Percentiles rank a stretch among this genome's conserved stretches.
phyloP scores from a whole-genome alignment of 352 stramenopile species.

The Pythium biforme region DNA sequence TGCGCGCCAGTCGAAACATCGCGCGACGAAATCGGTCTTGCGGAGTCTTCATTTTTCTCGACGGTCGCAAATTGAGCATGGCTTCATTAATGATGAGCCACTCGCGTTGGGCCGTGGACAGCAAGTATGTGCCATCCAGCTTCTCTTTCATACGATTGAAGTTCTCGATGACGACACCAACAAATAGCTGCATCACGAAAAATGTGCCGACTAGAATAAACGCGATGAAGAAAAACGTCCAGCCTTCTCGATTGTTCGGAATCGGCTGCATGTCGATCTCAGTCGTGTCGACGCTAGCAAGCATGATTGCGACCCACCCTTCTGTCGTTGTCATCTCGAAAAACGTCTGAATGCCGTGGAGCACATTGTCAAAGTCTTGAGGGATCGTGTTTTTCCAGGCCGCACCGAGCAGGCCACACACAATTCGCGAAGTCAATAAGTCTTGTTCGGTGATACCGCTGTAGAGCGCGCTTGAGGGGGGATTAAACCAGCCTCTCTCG shows the following conservation, averaged over 20 bases:
- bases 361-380: constrained; percentile 84
- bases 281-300: constrained; percentile 80
- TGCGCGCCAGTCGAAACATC: constrained; percentile 41
- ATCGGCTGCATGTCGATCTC: constrained; percentile 92
- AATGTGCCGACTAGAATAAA: constrained; percentile 91
- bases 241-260: constrained; percentile 62
- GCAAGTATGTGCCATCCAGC: constrained; percentile 58
- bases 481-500: constrained; percentile 44
- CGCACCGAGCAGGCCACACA: constrained; percentile 45
- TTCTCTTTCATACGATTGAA: constrained; percentile 85
- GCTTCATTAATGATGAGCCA: constrained; percentile 68
- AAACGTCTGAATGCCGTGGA: constrained; percentile 61
- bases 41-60: constrained; percentile 43
- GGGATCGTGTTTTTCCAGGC: constrained; percentile 47
- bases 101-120: constrained; percentile 69
- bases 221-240: constrained; percentile 85
- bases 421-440: constrained; percentile 39
- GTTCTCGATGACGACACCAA: constrained; percentile 93
- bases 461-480: constrained; percentile 4
- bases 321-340: constrained; percentile 93
- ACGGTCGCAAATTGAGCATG: constrained; percentile 48
- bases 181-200: constrained; percentile 92
- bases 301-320: constrained; percentile 89
- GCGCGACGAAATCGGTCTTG: constrained; percentile 37
- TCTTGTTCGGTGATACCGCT: constrained; percentile 3